A percentile compares a stretch with the other conserved stretches of the same genome.
phyloP scores from a whole-genome alignment of 306 rosid genomes.

The Sechiopsis laciniata region DNA sequence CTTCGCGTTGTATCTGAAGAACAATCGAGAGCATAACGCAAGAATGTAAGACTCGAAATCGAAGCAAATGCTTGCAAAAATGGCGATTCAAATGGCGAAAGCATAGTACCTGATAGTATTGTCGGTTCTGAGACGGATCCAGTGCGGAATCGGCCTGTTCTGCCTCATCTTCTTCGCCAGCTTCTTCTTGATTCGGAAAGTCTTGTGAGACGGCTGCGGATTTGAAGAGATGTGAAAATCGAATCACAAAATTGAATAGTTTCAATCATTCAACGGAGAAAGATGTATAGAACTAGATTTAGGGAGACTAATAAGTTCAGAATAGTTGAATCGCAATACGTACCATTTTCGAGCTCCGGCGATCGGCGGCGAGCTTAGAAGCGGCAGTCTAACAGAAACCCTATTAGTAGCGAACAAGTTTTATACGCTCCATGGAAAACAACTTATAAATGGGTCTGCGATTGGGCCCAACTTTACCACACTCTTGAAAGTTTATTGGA shows the following conservation, averaged over 20 bases:
- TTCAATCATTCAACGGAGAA: not conserved
- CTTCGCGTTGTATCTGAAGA: constrained; percentile 35
- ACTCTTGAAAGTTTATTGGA: not conserved
- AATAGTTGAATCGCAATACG: not conserved
- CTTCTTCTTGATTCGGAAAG: constrained; percentile 85
- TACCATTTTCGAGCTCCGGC: constrained; percentile 10
- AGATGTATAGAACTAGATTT: not conserved
- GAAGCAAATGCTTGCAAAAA: not conserved
- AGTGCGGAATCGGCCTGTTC: constrained; percentile 73
- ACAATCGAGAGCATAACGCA: not conserved
- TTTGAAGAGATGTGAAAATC: not conserved
- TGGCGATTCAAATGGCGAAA: not conserved
- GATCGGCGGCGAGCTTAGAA: constrained; percentile 3
- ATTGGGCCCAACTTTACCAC: not conserved
- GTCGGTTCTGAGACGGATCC: constrained; percentile 82
- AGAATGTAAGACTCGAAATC: not conserved
- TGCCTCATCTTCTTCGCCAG: constrained; percentile 94
- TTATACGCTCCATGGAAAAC: not conserved
- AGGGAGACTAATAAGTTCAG: not conserved
- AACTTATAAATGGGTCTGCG: not conserved
- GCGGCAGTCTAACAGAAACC: constrained; percentile 1
- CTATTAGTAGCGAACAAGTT: not conserved
- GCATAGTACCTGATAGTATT: constrained; percentile 56
- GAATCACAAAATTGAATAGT: not conserved
- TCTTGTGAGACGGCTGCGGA: constrained; percentile 76